Base-by-base conservation (phyloP, 176 grass and related monocot genomes). In the barley (Hordeum vulgare) region DNA sequence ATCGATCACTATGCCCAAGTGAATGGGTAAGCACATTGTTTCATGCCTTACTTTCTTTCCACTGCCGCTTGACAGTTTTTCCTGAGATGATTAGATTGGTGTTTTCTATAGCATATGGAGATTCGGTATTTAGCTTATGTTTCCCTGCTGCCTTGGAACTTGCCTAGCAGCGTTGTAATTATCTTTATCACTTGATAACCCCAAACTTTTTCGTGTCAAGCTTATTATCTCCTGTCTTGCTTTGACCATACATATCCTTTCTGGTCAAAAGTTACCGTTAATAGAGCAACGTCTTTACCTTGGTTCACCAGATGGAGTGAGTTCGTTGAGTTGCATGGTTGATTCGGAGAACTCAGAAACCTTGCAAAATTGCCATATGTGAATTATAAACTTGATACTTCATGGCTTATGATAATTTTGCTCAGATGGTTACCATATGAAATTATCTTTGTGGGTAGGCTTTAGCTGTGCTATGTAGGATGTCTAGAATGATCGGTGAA, bases 1-100 rank as follows among this genome's bases (percentile, higher is more conserved):
- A 94, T 69, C 80, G 94, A 17, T 88, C 94, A 45, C 94, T 97
- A 53, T 97, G 94, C 80, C 94, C 91, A 63, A 84, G 87, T 80
- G 87, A 97, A 92, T 97, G 94, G 91, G 91, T 97, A 92, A 72
- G 79, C 12, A 77, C 86, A 83, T 51, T 61, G 41, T 45, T 78
- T 61, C 1, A 15, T 21, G 7, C n/a, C 76, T 10, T 12, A 7
- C 9, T 40, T 77, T 62, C 8, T 21, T 34, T n/a, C 8, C 39
- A 1, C 8, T 61, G 40, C 1, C 82, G 9, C 18, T 34, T 28
- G 34, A 69, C 11, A 39, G 18, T 36, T 75, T 24, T 14, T 35
- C 65, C 5, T 69, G 40, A 3, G 26, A 51, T 65, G 7, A 3
- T 61, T 8, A 80, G 26, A 53, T 71, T 24, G 25, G 23, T 9